A percentile compares a stretch with the other conserved stretches of the same genome.
Evolutionary conservation across 257 asterid species (phyloP).

Genomic region (Nicotiana attenuata): DNA sequence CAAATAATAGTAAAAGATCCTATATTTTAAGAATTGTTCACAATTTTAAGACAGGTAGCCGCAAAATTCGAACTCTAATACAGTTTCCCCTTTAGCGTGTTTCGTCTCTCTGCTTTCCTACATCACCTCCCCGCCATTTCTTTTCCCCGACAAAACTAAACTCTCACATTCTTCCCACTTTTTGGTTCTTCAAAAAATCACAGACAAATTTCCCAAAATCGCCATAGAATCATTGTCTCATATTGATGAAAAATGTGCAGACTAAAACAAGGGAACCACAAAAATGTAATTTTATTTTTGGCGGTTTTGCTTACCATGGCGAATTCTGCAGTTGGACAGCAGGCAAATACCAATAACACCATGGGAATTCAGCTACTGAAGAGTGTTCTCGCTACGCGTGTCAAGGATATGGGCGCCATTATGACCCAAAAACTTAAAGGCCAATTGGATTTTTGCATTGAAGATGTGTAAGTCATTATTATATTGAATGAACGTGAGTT

Average conservation of each 20-base stretch:
- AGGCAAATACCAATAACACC: conserved; percentile 8
- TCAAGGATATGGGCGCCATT: conserved; percentile 45
- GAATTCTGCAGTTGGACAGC: background rate
- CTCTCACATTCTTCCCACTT: background rate
- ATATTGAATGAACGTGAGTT: background rate
- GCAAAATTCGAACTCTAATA: conserved; percentile 16
- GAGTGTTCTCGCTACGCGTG: conserved; percentile 35
- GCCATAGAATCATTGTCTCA: no score
- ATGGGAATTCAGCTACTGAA: conserved; percentile 51
- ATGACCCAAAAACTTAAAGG: conserved; percentile 42
- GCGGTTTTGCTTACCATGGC: background rate
- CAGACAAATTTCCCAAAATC: background rate
- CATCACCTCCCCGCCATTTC: conserved; percentile 85
- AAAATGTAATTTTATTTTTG: background rate
- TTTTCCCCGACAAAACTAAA: conserved; percentile 21
- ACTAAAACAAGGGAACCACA: background rate
- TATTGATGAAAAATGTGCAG: background rate
- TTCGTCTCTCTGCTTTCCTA: conserved; percentile 30
- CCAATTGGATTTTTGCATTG: conserved; percentile 58
- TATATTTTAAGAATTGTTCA: background rate
- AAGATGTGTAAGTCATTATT: conserved; percentile 44
- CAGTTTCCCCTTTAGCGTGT: conserved; percentile 4
- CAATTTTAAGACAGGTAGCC: background rate
- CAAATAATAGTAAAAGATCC: background rate
- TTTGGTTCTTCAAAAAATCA: background rate